Evolutionary conservation across 73 alveolate species (phyloP), one percentile per base, ranked within the genome.

Genomic region (Paramecium bursaria): DNA sequence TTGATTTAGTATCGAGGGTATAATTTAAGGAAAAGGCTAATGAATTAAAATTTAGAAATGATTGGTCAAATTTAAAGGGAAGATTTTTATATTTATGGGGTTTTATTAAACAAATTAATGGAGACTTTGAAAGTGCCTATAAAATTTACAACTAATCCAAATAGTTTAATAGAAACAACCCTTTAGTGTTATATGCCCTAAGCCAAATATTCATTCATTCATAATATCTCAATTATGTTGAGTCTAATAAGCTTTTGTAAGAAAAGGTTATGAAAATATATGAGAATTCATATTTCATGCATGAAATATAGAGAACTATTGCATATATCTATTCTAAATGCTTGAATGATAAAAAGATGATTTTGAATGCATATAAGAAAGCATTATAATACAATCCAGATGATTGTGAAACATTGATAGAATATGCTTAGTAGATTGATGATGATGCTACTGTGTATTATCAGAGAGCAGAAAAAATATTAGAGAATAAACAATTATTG

Each of bases 41-140:
- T 39, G 82, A 67, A 67, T 53, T 39, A 39, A 15, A 67, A 35
- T 67, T 67, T 15, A 67, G 82, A 42, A 67, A 67, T 67, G 82
- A 67, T 67, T 67, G 82, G 82, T 33, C 53, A 13, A 10, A 10
- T 7, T 67, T 67, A 11, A 67, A 67, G 44, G 33, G 60, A 7
- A 31, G 82, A 31, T 67, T 39, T 67, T 47, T 67, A n/a, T 67
- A 67, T 42, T 19, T 67, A 10, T 25, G 17, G 1, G 82, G 82
- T 19, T 6, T 67, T 2, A 15, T 67, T 3, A 67, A 67, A 13
- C 9, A 67, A 42, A 67, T 67, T 15, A 57, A 67, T 1, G 82
- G 82, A 9, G 82, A 67, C 35, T 67, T 25, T 42, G 82, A 67
- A 35, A 21, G 44, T 3, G 26, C 82, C 22, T 47, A 39, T 27